phyloP scores from a whole-genome alignment of 768 basidiomycete genomes.

The Tulasnella sp. region DNA sequence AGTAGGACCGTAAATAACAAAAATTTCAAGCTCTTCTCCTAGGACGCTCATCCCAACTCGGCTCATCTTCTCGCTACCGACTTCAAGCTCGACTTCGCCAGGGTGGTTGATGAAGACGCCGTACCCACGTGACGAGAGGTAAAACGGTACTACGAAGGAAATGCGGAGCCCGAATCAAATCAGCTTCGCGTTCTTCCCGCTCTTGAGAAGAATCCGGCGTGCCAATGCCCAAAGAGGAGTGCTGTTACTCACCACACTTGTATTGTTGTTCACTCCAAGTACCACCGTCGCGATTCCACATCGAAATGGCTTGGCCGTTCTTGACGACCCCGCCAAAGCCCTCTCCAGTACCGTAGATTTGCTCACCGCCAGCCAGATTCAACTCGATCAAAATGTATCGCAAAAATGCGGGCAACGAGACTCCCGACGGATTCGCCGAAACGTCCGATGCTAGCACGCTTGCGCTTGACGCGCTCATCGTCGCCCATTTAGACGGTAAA shows the following conservation, averaged over 20 bases:
- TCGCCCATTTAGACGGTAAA: constrained; percentile 36
- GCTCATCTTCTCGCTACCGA: constrained; percentile 48
- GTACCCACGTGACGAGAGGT: constrained; percentile 65
- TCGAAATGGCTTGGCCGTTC: constrained; percentile 47
- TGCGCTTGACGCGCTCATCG: constrained; percentile 43
- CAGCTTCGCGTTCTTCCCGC: constrained; percentile 21
- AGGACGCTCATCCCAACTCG: constrained; percentile 62
- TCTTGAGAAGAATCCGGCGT: not conserved
- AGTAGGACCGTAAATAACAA: constrained; percentile 64
- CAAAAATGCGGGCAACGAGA: constrained; percentile 45
- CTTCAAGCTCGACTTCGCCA: constrained; percentile 61
- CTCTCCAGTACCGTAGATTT: constrained; percentile 71
- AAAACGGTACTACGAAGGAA: constrained; percentile 46
- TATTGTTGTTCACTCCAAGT: constrained; percentile 45
- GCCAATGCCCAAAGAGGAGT: not conserved
- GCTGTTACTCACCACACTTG: constrained; percentile 34
- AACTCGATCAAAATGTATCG: constrained; percentile 46
- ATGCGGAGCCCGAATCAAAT: constrained; percentile 31
- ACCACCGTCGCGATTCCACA: constrained; percentile 52
- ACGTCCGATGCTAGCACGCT: constrained; percentile 56
- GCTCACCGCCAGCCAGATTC: constrained; percentile 63
- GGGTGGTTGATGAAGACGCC: constrained; percentile 74
- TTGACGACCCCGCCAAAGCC: constrained; percentile 72
- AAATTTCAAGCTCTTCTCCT: constrained; percentile 63
- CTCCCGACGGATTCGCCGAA: constrained; percentile 50